phyloP scores from a whole-genome alignment of 495 filamentous ascomycete genomes.

The Penicillium bovifimosum region DNA sequence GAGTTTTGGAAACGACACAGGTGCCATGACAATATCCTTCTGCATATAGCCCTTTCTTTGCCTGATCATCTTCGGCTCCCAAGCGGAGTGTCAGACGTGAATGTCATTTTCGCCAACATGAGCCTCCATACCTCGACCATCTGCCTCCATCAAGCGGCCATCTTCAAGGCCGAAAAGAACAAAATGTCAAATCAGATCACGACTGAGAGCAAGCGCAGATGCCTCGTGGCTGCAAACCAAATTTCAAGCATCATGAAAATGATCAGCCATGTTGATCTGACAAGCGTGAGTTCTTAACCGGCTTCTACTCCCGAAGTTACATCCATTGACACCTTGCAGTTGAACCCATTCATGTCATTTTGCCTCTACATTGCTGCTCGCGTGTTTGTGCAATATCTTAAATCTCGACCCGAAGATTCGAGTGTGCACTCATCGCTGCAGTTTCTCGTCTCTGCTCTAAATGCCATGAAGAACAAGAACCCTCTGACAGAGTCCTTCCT shows the following conservation, averaged over 20 bases:
- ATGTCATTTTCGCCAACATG: slow-evolving; percentile 94
- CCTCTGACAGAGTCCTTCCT: slow-evolving; percentile 94
- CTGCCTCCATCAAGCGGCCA: slow-evolving; percentile 94
- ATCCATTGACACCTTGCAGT: slow-evolving; percentile 48
- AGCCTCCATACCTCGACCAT: slow-evolving; percentile 95
- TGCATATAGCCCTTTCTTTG: slow-evolving; percentile 77
- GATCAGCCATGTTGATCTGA: slow-evolving; percentile 84
- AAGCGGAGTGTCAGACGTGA: slow-evolving; percentile 66
- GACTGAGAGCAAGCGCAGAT: slow-evolving; percentile 84
- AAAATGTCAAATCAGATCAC: slow-evolving; percentile 68
- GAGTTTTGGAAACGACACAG: slow-evolving; percentile 96
- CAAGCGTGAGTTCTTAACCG: slow-evolving; percentile 55
- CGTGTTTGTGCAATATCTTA: slow-evolving; percentile 93
- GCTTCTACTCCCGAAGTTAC: background rate
- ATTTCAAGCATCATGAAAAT: slow-evolving; percentile 96
- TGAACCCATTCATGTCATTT: slow-evolving; percentile 95
- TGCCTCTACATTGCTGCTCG: slow-evolving; percentile 91
- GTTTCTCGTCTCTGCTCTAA: slow-evolving; percentile 85
- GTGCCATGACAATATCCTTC: slow-evolving; percentile 80
- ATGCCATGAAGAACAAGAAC: slow-evolving; percentile 79
- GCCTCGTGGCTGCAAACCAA: slow-evolving; percentile 88
- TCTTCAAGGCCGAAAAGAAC: slow-evolving; percentile 94
- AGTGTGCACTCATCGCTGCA: slow-evolving; percentile 77
- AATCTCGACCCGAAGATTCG: slow-evolving; percentile 77
- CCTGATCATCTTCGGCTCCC: slow-evolving; percentile 82